Percentiles rank a stretch among this genome's conserved stretches.
Conservation (phyloP, 1,284 basidiomycete species). For the Puccinia horiana region DNA sequence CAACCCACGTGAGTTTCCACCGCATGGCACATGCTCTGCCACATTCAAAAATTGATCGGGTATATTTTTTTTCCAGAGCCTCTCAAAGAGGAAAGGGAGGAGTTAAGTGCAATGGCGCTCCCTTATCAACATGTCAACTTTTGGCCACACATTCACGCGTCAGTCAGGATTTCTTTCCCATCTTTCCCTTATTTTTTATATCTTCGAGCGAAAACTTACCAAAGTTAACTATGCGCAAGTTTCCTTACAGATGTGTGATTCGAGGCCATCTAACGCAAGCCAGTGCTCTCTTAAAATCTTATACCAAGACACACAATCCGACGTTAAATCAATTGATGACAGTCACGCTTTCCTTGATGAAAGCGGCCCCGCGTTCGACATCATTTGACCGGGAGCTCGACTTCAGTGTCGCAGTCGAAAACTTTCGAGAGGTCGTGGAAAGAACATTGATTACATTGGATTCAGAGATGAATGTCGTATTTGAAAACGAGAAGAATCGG, state of each 20-base stretch:
- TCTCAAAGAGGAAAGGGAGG: constrained; percentile 42
- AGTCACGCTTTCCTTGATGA: constrained; percentile 39
- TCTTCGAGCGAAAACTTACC: background rate
- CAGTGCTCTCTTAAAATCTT: constrained; percentile 30
- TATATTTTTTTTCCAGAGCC: constrained; percentile 34
- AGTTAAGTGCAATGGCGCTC: constrained; percentile 26
- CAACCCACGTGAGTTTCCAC: constrained; percentile 41
- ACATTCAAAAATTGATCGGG: background rate
- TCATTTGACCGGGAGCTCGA: constrained; percentile 22
- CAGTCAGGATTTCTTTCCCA: background rate
- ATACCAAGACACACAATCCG: constrained; percentile 44
- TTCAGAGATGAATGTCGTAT: constrained; percentile 52
- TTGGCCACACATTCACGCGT: constrained; percentile 50
- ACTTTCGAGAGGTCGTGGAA: constrained; percentile 38
- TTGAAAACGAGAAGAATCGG: constrained; percentile 49
- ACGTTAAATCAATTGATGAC: constrained; percentile 46
- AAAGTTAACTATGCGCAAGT: constrained; percentile 21
- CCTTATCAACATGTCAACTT: constrained; percentile 49
- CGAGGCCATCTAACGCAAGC: constrained; percentile 47
- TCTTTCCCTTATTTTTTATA: background rate
- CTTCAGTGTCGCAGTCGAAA: constrained; percentile 14
- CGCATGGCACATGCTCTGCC: background rate
- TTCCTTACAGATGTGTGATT: constrained; percentile 41
- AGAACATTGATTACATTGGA: constrained; percentile 27
- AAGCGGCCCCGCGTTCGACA: constrained; percentile 30